Evolutionary conservation across 495 filamentous ascomycete genomes (phyloP), one percentile per base, ranked within the genome.

Genomic region (Glarea lozoyensis): DNA sequence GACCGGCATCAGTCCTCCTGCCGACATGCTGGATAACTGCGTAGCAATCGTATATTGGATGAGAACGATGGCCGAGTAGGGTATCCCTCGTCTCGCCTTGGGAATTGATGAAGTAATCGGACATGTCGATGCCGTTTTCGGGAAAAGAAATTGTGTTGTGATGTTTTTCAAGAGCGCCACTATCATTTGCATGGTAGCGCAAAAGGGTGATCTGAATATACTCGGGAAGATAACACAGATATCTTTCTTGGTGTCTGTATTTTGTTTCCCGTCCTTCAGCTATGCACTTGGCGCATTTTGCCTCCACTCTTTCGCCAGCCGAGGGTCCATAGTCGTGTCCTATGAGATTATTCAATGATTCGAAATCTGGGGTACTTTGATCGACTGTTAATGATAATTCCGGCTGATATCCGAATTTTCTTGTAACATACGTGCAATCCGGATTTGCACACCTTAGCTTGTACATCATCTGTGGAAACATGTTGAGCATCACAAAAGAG

Each of bases 11-110:
- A 12, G 60, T 43, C 4, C 16, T 10, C 0, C 12, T 40, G 0
- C 25, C 10, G 10, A 62, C 61, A 25, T 43, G 33, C 33, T 72
- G 68, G 31, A 59, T 60, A n/a, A 72, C 62, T 24, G 61, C 68
- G 52, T 66, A 72, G 33, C 63, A 62, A 18, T 70, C 60, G 47
- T 73, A 76, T 1, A 37, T 13, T 11, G 48, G 40, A 2, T 49
- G 48, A 0, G 1, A 11, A 40, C 35, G 35, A 58, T 58, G 12
- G 53, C 58, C 5, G 17, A 50, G 20, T 43, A 42, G 16, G 11
- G 30, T 10, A n/a, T 5, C 13, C 31, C 30, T 21, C 34, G 6
- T 12, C 37, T 21, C 13, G 30, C 33, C 4, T 9, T n/a, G 13
- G 21, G 10, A 23, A n/a, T n/a, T n/a, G 13, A 47, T 38, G 31